A percentile compares a stretch with the other conserved stretches of the same genome.
Conservation (phyloP, 1,284 basidiomycete genomes). For the Ustilago vetiveriae region DNA sequence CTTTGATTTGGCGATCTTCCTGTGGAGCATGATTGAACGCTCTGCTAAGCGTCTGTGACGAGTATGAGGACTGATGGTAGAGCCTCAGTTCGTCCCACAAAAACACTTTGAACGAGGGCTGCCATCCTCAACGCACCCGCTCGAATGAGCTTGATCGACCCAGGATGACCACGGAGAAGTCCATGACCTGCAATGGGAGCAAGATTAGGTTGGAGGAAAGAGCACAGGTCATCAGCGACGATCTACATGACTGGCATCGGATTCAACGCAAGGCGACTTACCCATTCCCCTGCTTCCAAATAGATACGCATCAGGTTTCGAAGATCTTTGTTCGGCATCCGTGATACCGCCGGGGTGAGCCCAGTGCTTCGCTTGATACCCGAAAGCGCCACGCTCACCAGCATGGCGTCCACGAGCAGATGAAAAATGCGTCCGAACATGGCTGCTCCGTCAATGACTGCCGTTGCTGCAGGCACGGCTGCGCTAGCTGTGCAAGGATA, state of each 20-base stretch:
- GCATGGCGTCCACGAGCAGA: constrained; percentile 61
- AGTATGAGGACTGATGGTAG: no score
- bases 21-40: no score
- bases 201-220: background rate
- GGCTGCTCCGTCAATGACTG: background rate
- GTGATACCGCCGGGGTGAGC: constrained; percentile 54
- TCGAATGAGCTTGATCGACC: constrained; percentile 65
- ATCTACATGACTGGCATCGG: background rate
- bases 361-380: constrained; percentile 66
- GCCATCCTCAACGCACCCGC: constrained; percentile 50
- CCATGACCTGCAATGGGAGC: constrained; percentile 49
- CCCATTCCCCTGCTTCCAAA: constrained; percentile 66
- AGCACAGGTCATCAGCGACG: constrained; percentile 5
- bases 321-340: constrained; percentile 61
- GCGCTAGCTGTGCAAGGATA: background rate
- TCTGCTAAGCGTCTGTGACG: no score
- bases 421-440: constrained; percentile 66
- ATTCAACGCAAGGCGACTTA: constrained; percentile 24
- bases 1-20: no score
- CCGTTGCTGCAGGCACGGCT: background rate
- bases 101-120: no score
- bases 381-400: constrained; percentile 61
- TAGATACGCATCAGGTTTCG: constrained; percentile 61
- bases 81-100: no score
- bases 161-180: constrained; percentile 62